Base-by-base conservation (phyloP, 352 stramenopile species). In the Phytophthora fragariae region DNA sequence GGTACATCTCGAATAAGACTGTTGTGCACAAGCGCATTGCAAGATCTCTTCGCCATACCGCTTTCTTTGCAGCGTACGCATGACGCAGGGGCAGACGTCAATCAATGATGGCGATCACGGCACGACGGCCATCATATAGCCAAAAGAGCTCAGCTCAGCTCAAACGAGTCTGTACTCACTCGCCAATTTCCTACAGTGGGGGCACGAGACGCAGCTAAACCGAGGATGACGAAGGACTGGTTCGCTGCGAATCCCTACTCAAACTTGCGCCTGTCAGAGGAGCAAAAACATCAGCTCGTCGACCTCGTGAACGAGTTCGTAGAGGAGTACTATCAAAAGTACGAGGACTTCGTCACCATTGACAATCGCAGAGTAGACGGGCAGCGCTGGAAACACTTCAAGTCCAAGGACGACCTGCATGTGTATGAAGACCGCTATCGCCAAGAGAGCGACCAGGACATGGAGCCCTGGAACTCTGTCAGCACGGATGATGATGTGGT, bases 351-450 rank as follows among this genome's bases (percentile, higher is more conserved):
- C 50, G 73, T 75, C 19, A 49, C 75, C 5, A 44, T 56, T 0
- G 72, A 80, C 4, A 62, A 75, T 10, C 68, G 73, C 37, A 57
- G 63, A 1, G 73, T 88, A 14, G 76, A 90, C 62, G 56, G 65
- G 1, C 70, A 66, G 0, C 74, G 71, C 10, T 90, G 80, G 80
- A 80, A 86, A 52, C 64, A 76, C 12, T 63, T 80, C 62, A 79
- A 80, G 44, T 80, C 78, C 15, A 81, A 79, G 37, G 78, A 82
- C 21, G 65, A 80, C 15, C 53, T 90, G 9, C 74, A 84, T 54
- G 65, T 90, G 5, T 90, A 80, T 57, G 75, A 44, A 14, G 37
- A 44, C 14, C 35, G 35, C 9, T 41, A 41, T 41, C 35, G 10
- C 1, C 35, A 41, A 12, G 35, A 41, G 35, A 12, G 3, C 9